Base-by-base conservation (phyloP, 495 filamentous ascomycete genomes). In the Penicillium roqueforti region DNA sequence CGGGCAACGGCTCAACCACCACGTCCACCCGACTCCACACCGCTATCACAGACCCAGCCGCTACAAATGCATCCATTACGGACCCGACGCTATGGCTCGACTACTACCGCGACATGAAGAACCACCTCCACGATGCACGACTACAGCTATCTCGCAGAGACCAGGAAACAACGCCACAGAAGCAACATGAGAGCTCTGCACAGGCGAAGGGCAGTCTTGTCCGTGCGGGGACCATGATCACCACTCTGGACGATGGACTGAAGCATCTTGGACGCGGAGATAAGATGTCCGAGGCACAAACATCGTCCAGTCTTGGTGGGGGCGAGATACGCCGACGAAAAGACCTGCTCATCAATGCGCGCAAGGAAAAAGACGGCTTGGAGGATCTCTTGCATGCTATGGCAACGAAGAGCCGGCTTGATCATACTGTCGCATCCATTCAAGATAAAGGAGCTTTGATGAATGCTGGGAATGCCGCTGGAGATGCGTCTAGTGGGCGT, bases 81-180 rank as follows among this genome's bases (percentile, higher is more conserved):
- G 91, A 97, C 63, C 86, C 92, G 9, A 80, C 81, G 0, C 80
- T 88, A 3, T 98, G 93, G 93, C 75, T 96, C 32, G 95, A 97
- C 63, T 77, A 87, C 53, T 86, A 92, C 61, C 75, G 85, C 8
- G 87, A 95, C 64, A 77, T 96, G 73, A 97, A 96, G 71, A 65
- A 73, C 8, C 81, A 86, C 57, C 75, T 98, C 36, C 91, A 96
- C 54, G 88, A 93, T 57, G 91, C 90, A 39, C 69, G 92, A 20
- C 75, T 88, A 53, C 83, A 82, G 60, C 71, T 97, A 0, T 88
- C 85, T 34, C 72, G 82, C 51, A 74, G 92, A 25, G 92, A 98
- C 61, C 85, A 85, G 45, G 88, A 89, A 8, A 76, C 74, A 51
- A 86, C 73, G 54, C 81, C 80, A 47, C 80, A 79, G 62, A 80